Evolutionary conservation across 371 early-diverging fungal genomes (phyloP), one percentile per base, ranked within the genome.

Genomic region (Syncephalastrum monosporum): DNA sequence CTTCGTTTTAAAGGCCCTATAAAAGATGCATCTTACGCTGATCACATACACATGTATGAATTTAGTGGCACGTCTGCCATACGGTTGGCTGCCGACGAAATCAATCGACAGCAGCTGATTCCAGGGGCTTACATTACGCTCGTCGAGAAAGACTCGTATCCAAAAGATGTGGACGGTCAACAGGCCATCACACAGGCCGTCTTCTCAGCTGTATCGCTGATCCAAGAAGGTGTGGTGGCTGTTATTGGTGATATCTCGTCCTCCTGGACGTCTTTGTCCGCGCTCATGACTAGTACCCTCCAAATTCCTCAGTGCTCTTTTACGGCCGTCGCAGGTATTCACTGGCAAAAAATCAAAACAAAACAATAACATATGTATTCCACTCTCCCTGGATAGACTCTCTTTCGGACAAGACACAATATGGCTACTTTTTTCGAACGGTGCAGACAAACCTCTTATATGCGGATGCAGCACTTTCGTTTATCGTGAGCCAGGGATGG

Each of bases 281-380:
- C 82, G 0, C 60, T 84, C 5, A 69, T 84, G 74, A 82, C 84
- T 16, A 82, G 81, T 43, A 75, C 81, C 12, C 68, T 82, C 16
- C 72, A 77, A n/a, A 84, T 82, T 23, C 82, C 82, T n/a, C 84
- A 84, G 50, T 84, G 84, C 23, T 84, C 84, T 0, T 84, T 75
- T 49, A 77, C 82, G 6, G 84, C 84, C 5, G 73, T 79, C 17
- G 78, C 82, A 38, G 82, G 82, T 81, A 78, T 53, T 70, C 62
- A 13, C 14, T 15, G 23, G n/a, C 17, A 10, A 13, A 27, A 5
- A 38, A 15, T 1, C 5, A 2, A 2, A 23, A n/a, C 5, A 25
- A 23, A 50, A 10, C 29, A 17, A 17, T 12, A 10, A 8, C 38
- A 56, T 50, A n/a, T 41, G 1, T 50, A 33, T 54, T 5, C 27